Evolutionary conservation across 129 eudicot genomes (phyloP).

Genomic region (sunflower (Helianthus annuus)): DNA sequence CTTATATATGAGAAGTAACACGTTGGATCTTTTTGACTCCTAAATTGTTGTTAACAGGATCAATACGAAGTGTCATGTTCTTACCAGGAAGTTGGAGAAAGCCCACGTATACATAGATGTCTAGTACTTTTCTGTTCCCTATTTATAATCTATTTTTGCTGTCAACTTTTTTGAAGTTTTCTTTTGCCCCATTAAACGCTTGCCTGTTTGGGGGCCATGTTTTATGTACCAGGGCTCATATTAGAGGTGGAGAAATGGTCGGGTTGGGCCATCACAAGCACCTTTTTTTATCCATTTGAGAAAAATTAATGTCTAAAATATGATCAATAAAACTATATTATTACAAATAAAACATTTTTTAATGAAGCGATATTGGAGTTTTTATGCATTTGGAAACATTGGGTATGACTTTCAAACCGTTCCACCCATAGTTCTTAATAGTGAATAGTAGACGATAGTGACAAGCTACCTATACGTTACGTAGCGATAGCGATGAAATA

Average conservation of each 20-base stretch:
- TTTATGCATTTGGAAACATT: neutral
- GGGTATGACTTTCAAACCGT: neutral
- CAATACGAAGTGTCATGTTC: constrained; percentile 66
- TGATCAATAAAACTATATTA: neutral
- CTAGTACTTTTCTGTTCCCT: constrained; percentile 51
- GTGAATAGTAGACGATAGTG: no score
- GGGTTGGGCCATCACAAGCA: neutral
- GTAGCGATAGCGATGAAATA: no score
- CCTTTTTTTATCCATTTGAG: neutral
- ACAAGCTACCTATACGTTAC: no score
- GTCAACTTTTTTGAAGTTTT: constrained; percentile 12
- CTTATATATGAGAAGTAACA: constrained; percentile 15
- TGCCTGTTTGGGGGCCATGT: neutral
- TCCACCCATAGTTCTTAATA: neutral
- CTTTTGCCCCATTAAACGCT: neutral
- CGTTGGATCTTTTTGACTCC: constrained; percentile 16
- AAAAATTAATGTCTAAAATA: neutral
- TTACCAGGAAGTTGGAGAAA: constrained; percentile 51
- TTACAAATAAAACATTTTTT: neutral
- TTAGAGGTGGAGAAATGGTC: neutral
- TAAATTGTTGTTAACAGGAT: constrained; percentile 48
- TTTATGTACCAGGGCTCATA: neutral
- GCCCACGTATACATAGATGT: constrained; percentile 72
- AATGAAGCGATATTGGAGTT: neutral
- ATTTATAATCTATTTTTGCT: constrained; percentile 15